phyloP scores from a whole-genome alignment of 2,329 filamentous ascomycete genomes.

The Stagonosporopsis rhizophila region DNA sequence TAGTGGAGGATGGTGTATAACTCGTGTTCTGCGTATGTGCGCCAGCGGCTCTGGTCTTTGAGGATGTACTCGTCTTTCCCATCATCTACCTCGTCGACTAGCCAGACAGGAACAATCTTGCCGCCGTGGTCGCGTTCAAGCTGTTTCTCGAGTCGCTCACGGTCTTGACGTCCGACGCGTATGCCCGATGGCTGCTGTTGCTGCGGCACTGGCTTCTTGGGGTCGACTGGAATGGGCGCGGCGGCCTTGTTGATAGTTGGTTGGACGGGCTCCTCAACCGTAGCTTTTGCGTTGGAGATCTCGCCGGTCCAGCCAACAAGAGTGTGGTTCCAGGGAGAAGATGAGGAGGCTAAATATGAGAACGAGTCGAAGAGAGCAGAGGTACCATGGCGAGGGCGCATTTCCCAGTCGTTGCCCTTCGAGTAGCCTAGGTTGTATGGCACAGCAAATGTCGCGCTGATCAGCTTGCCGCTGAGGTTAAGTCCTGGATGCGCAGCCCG shows the following conservation, averaged over 20 bases:
- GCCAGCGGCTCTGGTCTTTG: slow-evolving; percentile 85
- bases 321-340: slow-evolving; percentile 87
- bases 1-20: slow-evolving; percentile 95
- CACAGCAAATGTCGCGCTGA: slow-evolving; percentile 69
- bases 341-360: slow-evolving; percentile 81
- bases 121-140: slow-evolving; percentile 76
- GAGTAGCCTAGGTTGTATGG: slow-evolving; percentile 66
- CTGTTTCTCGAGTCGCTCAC: slow-evolving; percentile 75
- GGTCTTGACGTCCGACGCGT: slow-evolving; percentile 73
- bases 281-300: slow-evolving; percentile 48
- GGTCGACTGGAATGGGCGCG: slow-evolving; percentile 78
- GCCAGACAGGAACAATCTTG: slow-evolving; percentile 86
- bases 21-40: slow-evolving; percentile 88
- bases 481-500: slow-evolving; percentile 63
- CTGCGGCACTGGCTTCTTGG: slow-evolving; percentile 61
- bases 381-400: slow-evolving; percentile 80
- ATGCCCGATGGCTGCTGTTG: slow-evolving; percentile 71
- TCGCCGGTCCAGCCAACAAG: slow-evolving; percentile 96
- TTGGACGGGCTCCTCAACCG: slow-evolving; percentile 51
- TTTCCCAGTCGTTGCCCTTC: slow-evolving; percentile 65
- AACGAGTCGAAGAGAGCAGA: slow-evolving; percentile 94
- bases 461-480: slow-evolving; percentile 66
- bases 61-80: slow-evolving; percentile 73
- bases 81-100: slow-evolving; percentile 77
- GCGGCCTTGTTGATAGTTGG: slow-evolving; percentile 74